phyloP scores from a whole-genome alignment of 306 rosid species.

The Albizia julibrissin region DNA sequence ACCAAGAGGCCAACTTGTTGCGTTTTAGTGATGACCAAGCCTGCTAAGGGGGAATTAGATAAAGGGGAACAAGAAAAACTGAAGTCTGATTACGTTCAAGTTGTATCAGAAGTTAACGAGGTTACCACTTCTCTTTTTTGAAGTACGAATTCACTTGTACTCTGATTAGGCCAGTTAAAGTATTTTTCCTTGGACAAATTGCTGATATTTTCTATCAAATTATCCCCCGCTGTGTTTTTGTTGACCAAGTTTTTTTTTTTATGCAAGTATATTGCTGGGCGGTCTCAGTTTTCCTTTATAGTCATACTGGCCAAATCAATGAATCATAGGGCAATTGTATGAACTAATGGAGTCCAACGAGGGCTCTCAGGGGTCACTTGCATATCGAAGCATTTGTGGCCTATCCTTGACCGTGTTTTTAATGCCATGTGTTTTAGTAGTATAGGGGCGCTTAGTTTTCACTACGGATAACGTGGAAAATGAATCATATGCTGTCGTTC shows the following conservation, averaged over 20 bases:
- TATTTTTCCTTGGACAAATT: constrained; percentile 12
- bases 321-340: background rate
- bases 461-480: background rate
- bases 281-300: background rate
- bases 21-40: constrained; percentile 79
- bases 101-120: constrained; percentile 63
- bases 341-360: background rate
- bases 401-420: background rate
- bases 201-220: constrained; percentile 15
- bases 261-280: background rate
- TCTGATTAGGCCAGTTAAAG: constrained; percentile 18
- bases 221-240: background rate
- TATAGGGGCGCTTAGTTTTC: background rate
- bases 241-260: no score
- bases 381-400: background rate
- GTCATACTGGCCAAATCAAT: background rate
- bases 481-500: background rate
- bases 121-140: constrained; percentile 62
- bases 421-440: background rate
- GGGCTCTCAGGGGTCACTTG: background rate
- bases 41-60: constrained; percentile 72
- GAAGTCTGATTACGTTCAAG: constrained; percentile 66
- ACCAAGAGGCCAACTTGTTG: constrained; percentile 99
- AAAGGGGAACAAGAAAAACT: constrained; percentile 74
- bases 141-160: constrained; percentile 27